phyloP scores from a whole-genome alignment of 139 green algal species.

The Picochlorum sp. region DNA sequence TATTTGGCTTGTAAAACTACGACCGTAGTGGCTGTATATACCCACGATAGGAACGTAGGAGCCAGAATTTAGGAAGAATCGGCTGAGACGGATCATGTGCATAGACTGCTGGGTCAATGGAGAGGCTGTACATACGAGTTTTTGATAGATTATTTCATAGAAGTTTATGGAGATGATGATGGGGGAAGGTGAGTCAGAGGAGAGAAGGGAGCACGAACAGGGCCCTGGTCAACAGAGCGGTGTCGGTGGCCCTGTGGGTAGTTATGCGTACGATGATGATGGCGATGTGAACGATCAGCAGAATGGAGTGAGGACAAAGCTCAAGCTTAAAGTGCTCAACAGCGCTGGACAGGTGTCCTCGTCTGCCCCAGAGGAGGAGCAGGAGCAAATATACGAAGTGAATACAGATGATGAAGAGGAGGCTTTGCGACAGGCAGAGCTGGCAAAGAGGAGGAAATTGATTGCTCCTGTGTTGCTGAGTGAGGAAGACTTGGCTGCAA shows the following conservation, averaged over 20 bases:
- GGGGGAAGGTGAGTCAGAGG: not conserved
- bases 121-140: too few species aligned
- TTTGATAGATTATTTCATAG: too few species aligned
- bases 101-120: too few species aligned
- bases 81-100: too few species aligned
- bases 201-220: not conserved
- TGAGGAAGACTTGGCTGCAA: constrained; percentile 45
- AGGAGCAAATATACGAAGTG: not conserved
- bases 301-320: too few species aligned
- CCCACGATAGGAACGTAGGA: too few species aligned
- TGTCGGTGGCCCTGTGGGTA: not conserved
- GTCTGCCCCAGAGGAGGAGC: constrained; percentile 9
- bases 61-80: too few species aligned
- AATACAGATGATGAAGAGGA: constrained; percentile 1
- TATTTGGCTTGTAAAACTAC: too few species aligned
- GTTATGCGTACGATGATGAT: not conserved
- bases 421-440: not conserved
- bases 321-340: too few species aligned
- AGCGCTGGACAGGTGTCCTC: too few species aligned
- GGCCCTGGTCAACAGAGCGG: not conserved
- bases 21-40: too few species aligned
- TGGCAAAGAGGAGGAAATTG: not conserved
- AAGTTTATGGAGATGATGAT: too few species aligned
- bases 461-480: constrained; percentile 8
- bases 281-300: not conserved